Percentiles rank a stretch among this genome's conserved stretches.
Conservation (phyloP, 2,329 filamentous ascomycete species). For the Periconia macrospinosa region DNA sequence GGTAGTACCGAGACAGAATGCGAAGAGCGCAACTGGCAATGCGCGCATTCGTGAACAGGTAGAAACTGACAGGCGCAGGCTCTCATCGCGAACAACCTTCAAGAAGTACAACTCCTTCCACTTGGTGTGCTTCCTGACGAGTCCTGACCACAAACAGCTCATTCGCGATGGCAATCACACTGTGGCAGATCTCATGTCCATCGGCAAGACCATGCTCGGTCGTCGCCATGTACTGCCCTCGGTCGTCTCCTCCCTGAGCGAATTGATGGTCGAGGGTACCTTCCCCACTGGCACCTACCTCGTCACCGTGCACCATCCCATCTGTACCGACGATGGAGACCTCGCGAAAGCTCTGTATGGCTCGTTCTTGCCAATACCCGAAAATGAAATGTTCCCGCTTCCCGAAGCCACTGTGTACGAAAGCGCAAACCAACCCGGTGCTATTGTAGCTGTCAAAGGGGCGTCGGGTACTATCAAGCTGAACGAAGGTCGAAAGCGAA, state of each 20-base stretch:
- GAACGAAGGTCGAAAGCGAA: conserved; percentile 73
- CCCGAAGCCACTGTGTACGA: conserved; percentile 68
- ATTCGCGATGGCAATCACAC: conserved; percentile 94
- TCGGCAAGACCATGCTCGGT: conserved; percentile 90
- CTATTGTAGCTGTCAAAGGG: conserved; percentile 71
- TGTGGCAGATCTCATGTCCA: conserved; percentile 89
- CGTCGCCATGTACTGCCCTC: conserved; percentile 87
- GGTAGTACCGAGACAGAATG: conserved; percentile 10
- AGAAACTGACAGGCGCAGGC: conserved; percentile 55
- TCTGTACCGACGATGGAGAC: conserved; percentile 83
- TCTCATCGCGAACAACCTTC: conserved; percentile 83
- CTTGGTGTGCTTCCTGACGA: conserved; percentile 1
- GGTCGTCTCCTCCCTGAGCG: conserved; percentile 74
- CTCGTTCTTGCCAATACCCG: conserved; percentile 82
- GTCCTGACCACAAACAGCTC: conserved; percentile 56
- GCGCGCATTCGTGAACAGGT: not conserved
- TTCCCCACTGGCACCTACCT: conserved; percentile 90
- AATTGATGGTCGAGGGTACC: conserved; percentile 93
- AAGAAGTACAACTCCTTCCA: conserved; percentile 62
- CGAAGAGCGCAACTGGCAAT: too few species aligned
- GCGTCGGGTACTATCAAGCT: conserved; percentile 66
- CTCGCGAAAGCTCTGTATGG: conserved; percentile 86
- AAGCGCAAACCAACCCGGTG: conserved; percentile 72
- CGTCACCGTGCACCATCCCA: conserved; percentile 89
- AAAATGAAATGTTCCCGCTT: conserved; percentile 67